Conservation (phyloP, 2,329 filamentous ascomycete genomes). For the Botrytis cinerea region DNA sequence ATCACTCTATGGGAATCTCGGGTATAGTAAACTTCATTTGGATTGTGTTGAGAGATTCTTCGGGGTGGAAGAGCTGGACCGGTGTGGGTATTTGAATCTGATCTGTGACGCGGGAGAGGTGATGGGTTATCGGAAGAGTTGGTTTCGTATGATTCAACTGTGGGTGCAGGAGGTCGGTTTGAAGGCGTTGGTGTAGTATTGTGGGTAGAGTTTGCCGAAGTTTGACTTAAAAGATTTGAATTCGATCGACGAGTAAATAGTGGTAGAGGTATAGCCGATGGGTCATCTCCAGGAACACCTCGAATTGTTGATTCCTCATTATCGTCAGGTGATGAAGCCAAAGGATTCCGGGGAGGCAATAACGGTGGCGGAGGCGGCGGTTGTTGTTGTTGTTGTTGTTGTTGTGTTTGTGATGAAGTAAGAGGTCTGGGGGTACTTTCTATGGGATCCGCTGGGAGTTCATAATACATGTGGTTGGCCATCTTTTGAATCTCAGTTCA, state of each 20-base stretch:
- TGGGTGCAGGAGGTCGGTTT: not conserved
- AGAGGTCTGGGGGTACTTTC: not conserved
- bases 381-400: not conserved
- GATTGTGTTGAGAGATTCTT: slow-evolving; percentile 15
- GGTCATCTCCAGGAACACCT: slow-evolving; percentile 13
- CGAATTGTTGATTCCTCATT: slow-evolving; percentile 2
- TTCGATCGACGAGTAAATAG: slow-evolving; percentile 11
- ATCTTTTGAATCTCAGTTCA: not conserved
- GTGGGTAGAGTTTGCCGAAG: not conserved
- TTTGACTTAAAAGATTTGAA: slow-evolving; percentile 5
- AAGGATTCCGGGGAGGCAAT: not conserved
- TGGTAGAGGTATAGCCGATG: not conserved
- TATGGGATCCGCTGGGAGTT: slow-evolving; percentile 20
- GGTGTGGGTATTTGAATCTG: not conserved
- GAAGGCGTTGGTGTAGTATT: not conserved
- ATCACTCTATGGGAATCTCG: slow-evolving; percentile 26
- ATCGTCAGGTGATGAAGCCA: not conserved
- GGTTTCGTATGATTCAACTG: not conserved
- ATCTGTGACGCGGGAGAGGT: not conserved
- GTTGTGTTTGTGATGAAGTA: not conserved
- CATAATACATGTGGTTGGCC: not conserved
- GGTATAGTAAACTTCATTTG: slow-evolving; percentile 23
- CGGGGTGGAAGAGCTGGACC: slow-evolving; percentile 16
- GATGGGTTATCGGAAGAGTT: not conserved
- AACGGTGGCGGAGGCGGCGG: not conserved